Percentiles rank a stretch among this genome's conserved stretches.
Conservation (phyloP, 2,329 filamentous ascomycete genomes). For the Calonectria multiphialidica region DNA sequence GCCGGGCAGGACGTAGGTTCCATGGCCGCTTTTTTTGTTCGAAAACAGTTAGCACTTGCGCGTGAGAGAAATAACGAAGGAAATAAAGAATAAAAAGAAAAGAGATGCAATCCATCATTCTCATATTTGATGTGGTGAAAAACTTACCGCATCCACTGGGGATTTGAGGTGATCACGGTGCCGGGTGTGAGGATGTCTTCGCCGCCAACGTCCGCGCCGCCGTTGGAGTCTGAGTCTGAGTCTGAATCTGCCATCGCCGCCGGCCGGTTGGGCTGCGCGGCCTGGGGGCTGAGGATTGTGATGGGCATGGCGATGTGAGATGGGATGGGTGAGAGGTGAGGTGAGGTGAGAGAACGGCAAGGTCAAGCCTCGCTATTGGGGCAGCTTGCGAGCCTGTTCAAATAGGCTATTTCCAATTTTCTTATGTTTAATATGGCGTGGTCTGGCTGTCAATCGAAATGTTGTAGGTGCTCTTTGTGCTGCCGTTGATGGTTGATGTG, state of each 20-base stretch:
- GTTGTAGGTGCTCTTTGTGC: constrained; percentile 9
- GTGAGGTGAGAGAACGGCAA: constrained; percentile 8
- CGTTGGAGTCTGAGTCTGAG: constrained; percentile 59
- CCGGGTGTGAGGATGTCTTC: constrained; percentile 85
- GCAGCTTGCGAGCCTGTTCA: not conserved
- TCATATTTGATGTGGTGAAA: constrained; percentile 20
- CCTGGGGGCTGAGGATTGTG: constrained; percentile 59
- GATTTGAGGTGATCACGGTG: constrained; percentile 86
- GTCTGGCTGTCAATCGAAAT: not conserved
- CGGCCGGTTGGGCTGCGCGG: constrained; percentile 42
- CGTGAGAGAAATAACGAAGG: not conserved
- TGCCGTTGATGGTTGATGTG: constrained; percentile 23
- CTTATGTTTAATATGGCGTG: not conserved
- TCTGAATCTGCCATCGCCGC: constrained; percentile 47
- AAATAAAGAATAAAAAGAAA: no score
- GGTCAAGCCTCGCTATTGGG: constrained; percentile 6
- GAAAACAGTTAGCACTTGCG: not conserved
- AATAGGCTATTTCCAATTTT: not conserved
- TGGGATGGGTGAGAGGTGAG: constrained; percentile 4
- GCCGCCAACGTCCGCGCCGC: constrained; percentile 59
- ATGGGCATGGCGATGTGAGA: constrained; percentile 56
- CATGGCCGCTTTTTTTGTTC: constrained; percentile 79
- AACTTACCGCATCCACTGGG: constrained; percentile 92
- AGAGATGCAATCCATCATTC: no score
- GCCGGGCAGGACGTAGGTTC: constrained; percentile 79